These are phyloP conservation scores for Coccomyxa sp. DNA, from an alignment of 139 green algal species.

Conservation along the genomic window DNA sequence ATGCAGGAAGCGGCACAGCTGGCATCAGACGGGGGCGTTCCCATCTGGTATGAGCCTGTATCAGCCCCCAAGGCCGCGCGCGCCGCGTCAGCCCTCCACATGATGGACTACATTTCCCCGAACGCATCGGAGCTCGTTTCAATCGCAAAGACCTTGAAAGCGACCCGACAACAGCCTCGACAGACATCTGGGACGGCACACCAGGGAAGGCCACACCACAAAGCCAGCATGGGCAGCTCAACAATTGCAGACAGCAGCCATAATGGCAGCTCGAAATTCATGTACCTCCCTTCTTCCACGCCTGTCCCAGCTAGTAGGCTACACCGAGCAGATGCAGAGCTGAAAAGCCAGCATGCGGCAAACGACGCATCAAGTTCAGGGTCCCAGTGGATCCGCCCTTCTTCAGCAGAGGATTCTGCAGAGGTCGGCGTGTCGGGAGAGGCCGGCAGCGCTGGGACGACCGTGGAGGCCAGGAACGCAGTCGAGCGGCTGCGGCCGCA, in stretches of 20 bases:
- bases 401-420: too few relatives aligned
- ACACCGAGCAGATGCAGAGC: too few relatives aligned
- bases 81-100: slow-evolving; percentile 16
- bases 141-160: slow-evolving; percentile 5
- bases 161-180: background rate
- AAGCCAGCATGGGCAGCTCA: too few relatives aligned
- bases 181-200: background rate
- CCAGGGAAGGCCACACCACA: background rate
- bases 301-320: too few relatives aligned
- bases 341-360: too few relatives aligned
- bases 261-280: too few relatives aligned
- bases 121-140: slow-evolving; percentile 49
- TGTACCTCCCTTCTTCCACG: too few relatives aligned
- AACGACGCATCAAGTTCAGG: too few relatives aligned
- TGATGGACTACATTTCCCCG: slow-evolving; percentile 38
- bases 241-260: too few relatives aligned
- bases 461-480: background rate
- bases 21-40: slow-evolving; percentile 32
- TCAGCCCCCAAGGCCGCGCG: slow-evolving; percentile 53
- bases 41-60: slow-evolving; percentile 62
- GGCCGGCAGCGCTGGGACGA: too few relatives aligned
- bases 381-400: too few relatives aligned
- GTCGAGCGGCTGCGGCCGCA: background rate
- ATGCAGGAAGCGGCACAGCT: slow-evolving; percentile 26
- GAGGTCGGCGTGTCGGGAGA: too few relatives aligned